phyloP scores from a whole-genome alignment of 2,329 filamentous ascomycete genomes.

The Hortaea sp. region DNA sequence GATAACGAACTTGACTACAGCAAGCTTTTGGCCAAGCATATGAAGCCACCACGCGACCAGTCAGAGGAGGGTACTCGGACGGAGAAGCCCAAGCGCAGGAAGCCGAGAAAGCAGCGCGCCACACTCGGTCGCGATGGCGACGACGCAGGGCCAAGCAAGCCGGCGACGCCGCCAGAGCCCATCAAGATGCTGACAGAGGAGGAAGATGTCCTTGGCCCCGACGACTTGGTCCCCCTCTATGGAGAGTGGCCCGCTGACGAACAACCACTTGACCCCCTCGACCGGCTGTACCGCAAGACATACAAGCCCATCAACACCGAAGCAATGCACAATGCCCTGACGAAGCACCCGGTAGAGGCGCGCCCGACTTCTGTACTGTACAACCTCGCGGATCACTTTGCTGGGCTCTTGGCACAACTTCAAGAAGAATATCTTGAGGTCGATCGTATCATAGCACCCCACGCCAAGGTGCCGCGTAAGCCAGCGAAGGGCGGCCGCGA shows the following conservation, averaged over 20 bases:
- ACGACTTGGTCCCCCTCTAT: slow-evolving; percentile 21
- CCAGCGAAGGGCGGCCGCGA: slow-evolving; percentile 38
- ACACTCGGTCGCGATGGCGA: not conserved
- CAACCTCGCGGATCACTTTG: slow-evolving; percentile 44
- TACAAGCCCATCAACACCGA: slow-evolving; percentile 35
- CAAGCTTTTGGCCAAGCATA: not conserved
- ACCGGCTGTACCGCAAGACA: slow-evolving; percentile 28
- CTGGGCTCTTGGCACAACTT: slow-evolving; percentile 42
- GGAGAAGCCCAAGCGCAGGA: not conserved
- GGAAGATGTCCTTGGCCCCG: slow-evolving; percentile 22
- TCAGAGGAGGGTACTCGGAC: not conserved
- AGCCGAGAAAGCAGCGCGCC: not conserved
- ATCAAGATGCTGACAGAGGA: slow-evolving; percentile 18
- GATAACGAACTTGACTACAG: not conserved
- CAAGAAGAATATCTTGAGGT: slow-evolving; percentile 51
- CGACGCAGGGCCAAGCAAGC: slow-evolving; percentile 8
- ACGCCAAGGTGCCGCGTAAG: slow-evolving; percentile 43
- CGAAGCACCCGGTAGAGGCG: slow-evolving; percentile 30
- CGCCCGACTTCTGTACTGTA: slow-evolving; percentile 46
- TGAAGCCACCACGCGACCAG: not conserved
- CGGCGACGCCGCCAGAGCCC: slow-evolving; percentile 24
- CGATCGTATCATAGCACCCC: slow-evolving; percentile 43
- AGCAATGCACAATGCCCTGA: slow-evolving; percentile 32
- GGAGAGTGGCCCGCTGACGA: slow-evolving; percentile 7
- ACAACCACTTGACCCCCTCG: slow-evolving; percentile 14